Base-by-base conservation (phyloP, 371 early-diverging fungal genomes). In the Lichtheimia ramosa region DNA sequence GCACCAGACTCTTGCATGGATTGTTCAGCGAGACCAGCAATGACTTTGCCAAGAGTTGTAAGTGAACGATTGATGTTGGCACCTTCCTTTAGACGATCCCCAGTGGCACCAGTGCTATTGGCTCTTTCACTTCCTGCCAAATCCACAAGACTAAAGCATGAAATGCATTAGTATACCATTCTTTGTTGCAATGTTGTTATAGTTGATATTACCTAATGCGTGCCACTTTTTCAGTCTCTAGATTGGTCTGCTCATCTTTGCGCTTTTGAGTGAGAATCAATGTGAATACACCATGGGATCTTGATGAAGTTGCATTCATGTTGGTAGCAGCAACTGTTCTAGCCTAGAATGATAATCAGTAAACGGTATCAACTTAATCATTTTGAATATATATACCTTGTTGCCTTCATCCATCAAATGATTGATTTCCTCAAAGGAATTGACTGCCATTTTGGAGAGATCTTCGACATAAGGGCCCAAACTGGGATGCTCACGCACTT, bases 81-180 rank as follows among this genome's bases (percentile, higher is more conserved):
- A n/a, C 99, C 99, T 81, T 99, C 99, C 70, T 97, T 97, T 18
- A 99, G 75, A 10, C 99, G 86, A n/a, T 82, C 82, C 15, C 99
- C 99, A 16, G 95, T 93, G 3, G 97, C 97, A 43, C 97, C 95
- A 0, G 99, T 99, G 50, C 94, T 89, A 50, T 93, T 89, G 18
- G 96, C 93, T 24, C 99, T 86, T 77, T 99, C 99, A 63, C 95
- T 94, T 53, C 99, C 98, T 8, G 98, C 99, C 51, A 93, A 73
- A 80, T 93, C 94, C 2, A 93, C 92, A 50, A 93, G 74, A 75
- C 90, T 92, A 20, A 15, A 18, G n/a, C 21, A 25, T 23, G 15
- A 16, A 14, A 24, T 3, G 14, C 13, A 43, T 28, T 20, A n/a
- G 20, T 18, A n/a, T 27, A 15, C 25, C 28, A 13, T 1, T 20